Evolutionary conservation across 208 protist genomes (phyloP), one percentile per base, ranked within the genome.

Genomic region (Tritrichomonas musculus): DNA sequence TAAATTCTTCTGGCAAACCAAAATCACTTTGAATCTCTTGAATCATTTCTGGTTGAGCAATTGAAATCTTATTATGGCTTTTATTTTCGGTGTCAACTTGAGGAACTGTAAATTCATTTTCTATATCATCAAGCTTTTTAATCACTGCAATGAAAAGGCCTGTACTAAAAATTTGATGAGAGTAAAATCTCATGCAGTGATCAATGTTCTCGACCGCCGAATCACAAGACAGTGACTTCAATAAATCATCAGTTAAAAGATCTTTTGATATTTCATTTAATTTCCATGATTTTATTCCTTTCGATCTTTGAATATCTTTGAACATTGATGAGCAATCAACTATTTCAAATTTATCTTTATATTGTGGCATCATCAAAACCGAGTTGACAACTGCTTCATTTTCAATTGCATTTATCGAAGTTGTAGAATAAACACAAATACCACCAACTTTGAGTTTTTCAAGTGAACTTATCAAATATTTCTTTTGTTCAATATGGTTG

Each of bases 361-460:
- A n/a, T 39, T 84, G 3, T 27, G 47, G 17, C 47, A 13, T 5
- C 36, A n/a, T 84, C 20, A 96, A 84, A 36, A 96, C 64, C 33
- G 72, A 65, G 0, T 93, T 93, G 53, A 96, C 94, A 65, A 96
- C 95, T 0, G 95, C 95, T 84, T 96, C 96, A 57, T 96, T 94
- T 92, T 96, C 96, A 65, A 96, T 50, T n/a, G 96, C 95, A 65
- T 94, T 96, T 20, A 96, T 55, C 22, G 93, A 95, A 93, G 95
- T 96, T 0, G 96, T 96, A 1, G 95, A 95, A 93, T 96, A 96
- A 39, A 96, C 95, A 9, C 96, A 72, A 1, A 77, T 14, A 33
- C 95, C 95, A 0, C 95, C 66, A 33, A 44, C 94, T 1, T 64
- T 53, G 22, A 93, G 60, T 64, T 95, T 88, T 30, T 93, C 44